Evolutionary conservation across 2,329 filamentous ascomycete genomes (phyloP), one percentile per base, ranked within the genome.

Genomic region (Scortechinia acanthostroma): DNA sequence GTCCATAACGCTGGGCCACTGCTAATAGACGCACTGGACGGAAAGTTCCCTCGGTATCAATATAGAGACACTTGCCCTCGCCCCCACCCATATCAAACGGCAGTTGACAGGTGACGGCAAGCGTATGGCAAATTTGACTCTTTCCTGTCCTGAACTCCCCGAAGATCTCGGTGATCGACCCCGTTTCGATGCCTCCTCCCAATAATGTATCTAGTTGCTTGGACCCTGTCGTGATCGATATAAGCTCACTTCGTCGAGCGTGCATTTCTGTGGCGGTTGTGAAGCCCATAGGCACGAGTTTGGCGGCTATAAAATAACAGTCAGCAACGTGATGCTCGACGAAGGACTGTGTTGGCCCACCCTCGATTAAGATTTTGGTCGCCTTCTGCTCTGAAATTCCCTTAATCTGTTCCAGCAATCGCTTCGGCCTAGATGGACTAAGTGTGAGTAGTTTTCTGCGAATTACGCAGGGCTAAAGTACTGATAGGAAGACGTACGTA

Each of bases 241-340:
- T 98, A 48, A 98, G 78, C 65, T 97, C 93, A 64, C 90, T 96
- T 63, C 94, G 83, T 51, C 93, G 85, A 55, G 91, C 88, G 60
- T 98, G 94, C 91, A 98, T 98, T 66, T 98, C 94, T 0, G 93
- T 98, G 3, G 93, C 93, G 0, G 93, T 98, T 1, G 94, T 98
- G 62, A 98, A 98, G 35, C 93, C 93, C 91, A 98, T 95, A 0
- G 93, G 93, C 1, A 98, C 93, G 44, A 97, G 77, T 64, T 96
- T 98, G 1, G 90, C 91, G 21, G 91, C 91, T 94, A 53, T 42
- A 13, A 45, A 42, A 14, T 4, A 19, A 14, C n/a, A 25, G n/a
- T 16, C 14, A 21, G 49, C 30, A 35, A 46, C 23, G 45, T 21
- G 21, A 42, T 33, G 3, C 30, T 44, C 2, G 48, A 45, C 52